phyloP scores from a whole-genome alignment of 2,329 filamentous ascomycete genomes.

The Nothophoma quercina region DNA sequence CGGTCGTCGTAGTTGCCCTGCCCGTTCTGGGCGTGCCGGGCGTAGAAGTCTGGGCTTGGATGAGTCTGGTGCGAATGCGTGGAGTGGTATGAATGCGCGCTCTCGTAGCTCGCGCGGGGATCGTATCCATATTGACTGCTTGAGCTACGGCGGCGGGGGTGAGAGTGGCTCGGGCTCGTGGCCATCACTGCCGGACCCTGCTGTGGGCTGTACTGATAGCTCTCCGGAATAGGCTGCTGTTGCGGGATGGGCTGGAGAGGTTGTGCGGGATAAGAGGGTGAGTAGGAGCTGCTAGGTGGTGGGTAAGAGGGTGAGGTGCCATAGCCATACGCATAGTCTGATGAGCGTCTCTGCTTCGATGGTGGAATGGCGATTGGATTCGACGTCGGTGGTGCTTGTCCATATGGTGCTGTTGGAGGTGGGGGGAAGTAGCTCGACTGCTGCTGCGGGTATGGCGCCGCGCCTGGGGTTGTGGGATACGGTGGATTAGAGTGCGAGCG shows the following conservation, averaged over 20 bases:
- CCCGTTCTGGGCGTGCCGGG: neutral
- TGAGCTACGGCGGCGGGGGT: slow-evolving; percentile 6
- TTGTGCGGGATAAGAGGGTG: slow-evolving; percentile 4
- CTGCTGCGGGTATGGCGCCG: slow-evolving; percentile 15
- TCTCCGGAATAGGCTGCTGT: slow-evolving; percentile 11
- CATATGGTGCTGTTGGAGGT: slow-evolving; percentile 8
- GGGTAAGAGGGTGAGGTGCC: slow-evolving; percentile 7
- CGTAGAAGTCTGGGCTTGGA: slow-evolving; percentile 6
- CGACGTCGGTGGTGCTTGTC: slow-evolving; percentile 4
- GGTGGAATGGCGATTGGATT: slow-evolving; percentile 11
- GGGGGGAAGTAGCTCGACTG: slow-evolving; percentile 16
- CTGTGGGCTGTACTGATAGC: slow-evolving; percentile 3
- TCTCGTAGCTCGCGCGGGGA: slow-evolving; percentile 4
- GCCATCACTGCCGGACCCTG: neutral
- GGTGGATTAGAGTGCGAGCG: slow-evolving; percentile 21
- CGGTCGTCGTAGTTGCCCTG: neutral
- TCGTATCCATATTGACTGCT: slow-evolving; percentile 7
- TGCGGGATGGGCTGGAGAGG: slow-evolving; percentile 19
- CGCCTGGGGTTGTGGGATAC: slow-evolving; percentile 23
- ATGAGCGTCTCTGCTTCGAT: slow-evolving; percentile 1
- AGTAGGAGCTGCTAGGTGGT: neutral
- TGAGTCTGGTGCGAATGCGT: neutral
- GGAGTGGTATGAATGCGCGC: slow-evolving; percentile 10
- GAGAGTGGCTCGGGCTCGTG: neutral
- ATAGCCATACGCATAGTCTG: slow-evolving; percentile 1